Conservation (phyloP, 1,284 basidiomycete genomes). For the Boletus sp. region DNA sequence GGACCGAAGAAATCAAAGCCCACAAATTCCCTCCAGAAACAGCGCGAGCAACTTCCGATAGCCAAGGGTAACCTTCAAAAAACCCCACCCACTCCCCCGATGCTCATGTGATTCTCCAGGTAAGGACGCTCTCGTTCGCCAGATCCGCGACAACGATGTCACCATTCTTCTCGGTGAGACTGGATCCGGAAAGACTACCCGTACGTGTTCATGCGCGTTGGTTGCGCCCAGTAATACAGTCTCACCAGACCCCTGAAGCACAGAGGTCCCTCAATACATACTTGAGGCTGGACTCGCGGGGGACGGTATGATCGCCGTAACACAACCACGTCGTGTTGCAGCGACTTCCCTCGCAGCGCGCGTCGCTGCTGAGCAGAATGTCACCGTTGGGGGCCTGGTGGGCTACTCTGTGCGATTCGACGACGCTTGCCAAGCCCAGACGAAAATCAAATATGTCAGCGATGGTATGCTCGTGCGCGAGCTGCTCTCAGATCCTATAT, state of each 20-base stretch:
- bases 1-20: constrained; percentile 9
- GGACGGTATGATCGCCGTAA: constrained; percentile 76
- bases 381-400: constrained; percentile 66
- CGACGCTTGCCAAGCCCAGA: constrained; percentile 66
- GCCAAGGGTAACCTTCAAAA: constrained; percentile 52
- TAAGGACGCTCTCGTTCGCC: constrained; percentile 68
- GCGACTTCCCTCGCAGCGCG: constrained; percentile 89
- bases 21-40: constrained; percentile 46
- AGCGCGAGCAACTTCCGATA: constrained; percentile 72
- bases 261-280: constrained; percentile 89
- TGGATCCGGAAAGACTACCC: constrained; percentile 97
- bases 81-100: neutral
- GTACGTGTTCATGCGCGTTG: constrained; percentile 41
- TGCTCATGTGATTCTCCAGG: constrained; percentile 41
- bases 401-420: constrained; percentile 98
- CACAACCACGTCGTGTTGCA: constrained; percentile 92
- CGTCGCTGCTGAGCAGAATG: constrained; percentile 83
- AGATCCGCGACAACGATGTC: constrained; percentile 79
- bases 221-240: constrained; percentile 8
- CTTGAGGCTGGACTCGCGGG: constrained; percentile 65
- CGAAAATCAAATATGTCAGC: constrained; percentile 91
- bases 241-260: constrained; percentile 28
- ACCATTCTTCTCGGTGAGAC: constrained; percentile 94
- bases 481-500: constrained; percentile 72
- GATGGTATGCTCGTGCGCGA: constrained; percentile 96